Evolutionary conservation across 2,329 filamentous ascomycete genomes (phyloP).

Genomic region (Hypomyces perniciosus): DNA sequence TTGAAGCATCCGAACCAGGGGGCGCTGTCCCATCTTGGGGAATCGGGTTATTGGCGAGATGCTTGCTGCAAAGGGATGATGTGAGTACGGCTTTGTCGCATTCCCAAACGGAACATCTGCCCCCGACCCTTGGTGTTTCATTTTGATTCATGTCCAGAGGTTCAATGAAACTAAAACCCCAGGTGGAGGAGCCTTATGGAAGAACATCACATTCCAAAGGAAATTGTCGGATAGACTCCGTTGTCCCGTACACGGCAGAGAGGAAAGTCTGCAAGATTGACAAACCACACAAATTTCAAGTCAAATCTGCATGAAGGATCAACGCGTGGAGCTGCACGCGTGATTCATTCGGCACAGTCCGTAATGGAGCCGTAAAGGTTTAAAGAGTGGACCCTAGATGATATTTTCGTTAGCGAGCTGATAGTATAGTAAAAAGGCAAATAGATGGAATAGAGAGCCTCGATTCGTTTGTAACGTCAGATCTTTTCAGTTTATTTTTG

Average conservation of each 20-base stretch:
- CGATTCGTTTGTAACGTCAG: slow-evolving; percentile 43
- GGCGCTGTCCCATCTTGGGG: background rate
- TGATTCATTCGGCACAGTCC: background rate
- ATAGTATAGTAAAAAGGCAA: background rate
- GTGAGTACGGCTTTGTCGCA: slow-evolving; percentile 2
- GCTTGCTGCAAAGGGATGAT: slow-evolving; percentile 1
- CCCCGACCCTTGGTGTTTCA: background rate
- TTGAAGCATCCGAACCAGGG: background rate
- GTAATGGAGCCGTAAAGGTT: no score
- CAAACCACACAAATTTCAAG: background rate
- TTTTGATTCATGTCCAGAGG: slow-evolving; percentile 9
- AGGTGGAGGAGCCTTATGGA: background rate
- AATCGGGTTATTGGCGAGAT: background rate
- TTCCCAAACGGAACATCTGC: slow-evolving; percentile 4
- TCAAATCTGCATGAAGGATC: background rate
- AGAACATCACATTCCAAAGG: background rate
- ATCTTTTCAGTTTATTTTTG: slow-evolving; percentile 66
- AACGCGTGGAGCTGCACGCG: background rate
- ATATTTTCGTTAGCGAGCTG: background rate
- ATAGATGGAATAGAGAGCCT: background rate
- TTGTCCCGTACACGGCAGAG: no score
- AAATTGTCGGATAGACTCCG: no score
- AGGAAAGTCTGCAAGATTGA: background rate
- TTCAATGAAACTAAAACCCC: background rate
- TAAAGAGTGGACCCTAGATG: no score